phyloP scores from a whole-genome alignment of 1,139 yeast species.

The Debaryomyces fabryi region DNA sequence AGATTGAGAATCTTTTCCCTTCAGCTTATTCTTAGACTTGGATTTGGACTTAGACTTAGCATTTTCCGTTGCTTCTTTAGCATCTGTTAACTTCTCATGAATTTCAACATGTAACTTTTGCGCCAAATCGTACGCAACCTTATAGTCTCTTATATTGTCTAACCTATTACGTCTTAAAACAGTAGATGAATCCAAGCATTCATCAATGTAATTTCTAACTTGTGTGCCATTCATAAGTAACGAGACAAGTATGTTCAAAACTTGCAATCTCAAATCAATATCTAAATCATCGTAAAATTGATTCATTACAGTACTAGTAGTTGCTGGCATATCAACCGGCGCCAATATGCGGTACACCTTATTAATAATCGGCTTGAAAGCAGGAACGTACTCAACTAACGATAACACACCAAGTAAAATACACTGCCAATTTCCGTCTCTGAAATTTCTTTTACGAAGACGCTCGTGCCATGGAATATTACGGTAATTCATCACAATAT shows the following conservation, averaged over 20 bases:
- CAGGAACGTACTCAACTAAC: conserved; percentile 59
- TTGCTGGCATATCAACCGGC: conserved; percentile 53
- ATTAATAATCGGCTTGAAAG: conserved; percentile 50
- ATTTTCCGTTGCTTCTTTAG: conserved; percentile 8
- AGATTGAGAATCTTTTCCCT: conserved; percentile 9
- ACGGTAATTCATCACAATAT: conserved; percentile 60
- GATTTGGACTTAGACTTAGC: conserved; percentile 5
- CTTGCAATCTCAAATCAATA: conserved; percentile 51
- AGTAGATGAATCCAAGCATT: conserved; percentile 66
- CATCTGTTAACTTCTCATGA: conserved; percentile 24
- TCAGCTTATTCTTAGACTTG: conserved; percentile 12
- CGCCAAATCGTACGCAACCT: conserved; percentile 51
- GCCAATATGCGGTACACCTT: conserved; percentile 56
- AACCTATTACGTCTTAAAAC: conserved; percentile 66
- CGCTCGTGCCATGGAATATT: conserved; percentile 77
- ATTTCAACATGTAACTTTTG: conserved; percentile 47
- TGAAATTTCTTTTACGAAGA: conserved; percentile 70
- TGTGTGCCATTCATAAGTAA: conserved; percentile 59
- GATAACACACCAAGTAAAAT: conserved; percentile 73
- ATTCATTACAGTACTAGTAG: conserved; percentile 50
- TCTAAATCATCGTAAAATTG: conserved; percentile 55
- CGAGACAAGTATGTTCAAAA: conserved; percentile 58
- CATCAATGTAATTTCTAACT: conserved; percentile 68
- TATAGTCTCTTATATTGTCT: conserved; percentile 67
- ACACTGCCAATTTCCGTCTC: conserved; percentile 86